Evolutionary conservation across 192 early-diverging fungal species (phyloP).

Genomic region (Entophlyctis luteolus): DNA sequence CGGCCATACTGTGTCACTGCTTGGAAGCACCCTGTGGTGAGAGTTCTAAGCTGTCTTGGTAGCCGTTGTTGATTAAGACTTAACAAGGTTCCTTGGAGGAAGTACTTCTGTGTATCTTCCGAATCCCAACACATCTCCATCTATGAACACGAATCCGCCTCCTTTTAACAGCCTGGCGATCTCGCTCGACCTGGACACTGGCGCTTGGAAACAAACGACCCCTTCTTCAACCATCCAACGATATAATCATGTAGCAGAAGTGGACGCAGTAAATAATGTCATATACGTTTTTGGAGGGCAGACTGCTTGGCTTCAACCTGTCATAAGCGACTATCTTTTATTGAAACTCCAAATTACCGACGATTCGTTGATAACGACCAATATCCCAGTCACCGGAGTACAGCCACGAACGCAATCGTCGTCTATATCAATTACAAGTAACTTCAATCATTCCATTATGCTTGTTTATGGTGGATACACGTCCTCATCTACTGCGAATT

Average conservation of each 20-base stretch:
- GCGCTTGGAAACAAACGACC: neutral
- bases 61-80: too few species aligned
- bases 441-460: slow-evolving; percentile 20
- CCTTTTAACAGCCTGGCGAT: neutral
- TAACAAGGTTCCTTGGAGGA: slow-evolving; percentile 13
- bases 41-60: neutral
- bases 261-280: neutral
- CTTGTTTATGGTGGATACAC: slow-evolving; percentile 20
- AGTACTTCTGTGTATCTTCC: slow-evolving; percentile 13
- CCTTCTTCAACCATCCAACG: neutral
- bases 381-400: neutral
- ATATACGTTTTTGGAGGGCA: slow-evolving; percentile 17
- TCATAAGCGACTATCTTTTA: neutral
- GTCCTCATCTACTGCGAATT: neutral
- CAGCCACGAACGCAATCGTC: neutral
- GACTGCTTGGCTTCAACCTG: neutral
- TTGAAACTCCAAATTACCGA: neutral
- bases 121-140: neutral
- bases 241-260: slow-evolving; percentile 19
- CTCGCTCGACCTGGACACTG: neutral
- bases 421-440: neutral
- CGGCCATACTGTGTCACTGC: slow-evolving; percentile 19
- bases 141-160: neutral
- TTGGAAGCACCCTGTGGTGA: neutral
- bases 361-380: neutral